phyloP scores from a whole-genome alignment of 2,329 filamentous ascomycete genomes.

The Phialophora expanda region DNA sequence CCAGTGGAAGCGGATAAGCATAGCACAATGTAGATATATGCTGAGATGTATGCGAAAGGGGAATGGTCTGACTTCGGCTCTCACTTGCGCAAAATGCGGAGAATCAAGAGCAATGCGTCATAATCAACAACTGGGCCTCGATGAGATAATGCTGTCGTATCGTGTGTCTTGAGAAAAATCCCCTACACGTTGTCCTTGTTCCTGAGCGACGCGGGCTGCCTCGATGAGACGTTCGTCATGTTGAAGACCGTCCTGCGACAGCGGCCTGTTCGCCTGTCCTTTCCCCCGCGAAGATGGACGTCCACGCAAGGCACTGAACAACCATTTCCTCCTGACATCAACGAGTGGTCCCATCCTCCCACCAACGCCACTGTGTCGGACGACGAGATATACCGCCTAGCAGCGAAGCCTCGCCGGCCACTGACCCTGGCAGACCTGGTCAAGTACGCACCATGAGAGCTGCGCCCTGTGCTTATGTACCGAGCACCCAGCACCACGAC shows the following conservation, averaged over 20 bases:
- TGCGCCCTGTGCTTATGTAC: conserved; percentile 42
- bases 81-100: not conserved
- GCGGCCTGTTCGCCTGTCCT: conserved; percentile 9
- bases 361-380: conserved; percentile 64
- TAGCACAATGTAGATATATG: not conserved
- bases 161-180: not conserved
- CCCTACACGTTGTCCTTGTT: not conserved
- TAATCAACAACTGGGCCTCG: not conserved
- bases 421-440: conserved; percentile 87
- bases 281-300: conserved; percentile 28
- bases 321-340: conserved; percentile 30
- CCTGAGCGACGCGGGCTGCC: not conserved
- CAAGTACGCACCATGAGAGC: conserved; percentile 59
- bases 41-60: not conserved
- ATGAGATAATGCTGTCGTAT: not conserved
- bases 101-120: not conserved
- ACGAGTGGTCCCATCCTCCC: conserved; percentile 44
- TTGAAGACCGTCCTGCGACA: conserved; percentile 24
- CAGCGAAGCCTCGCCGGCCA: conserved; percentile 76
- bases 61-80: not conserved
- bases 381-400: conserved; percentile 78
- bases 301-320: conserved; percentile 14
- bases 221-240: conserved; percentile 14
- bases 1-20: conserved; percentile 2
- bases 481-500: conserved; percentile 10